These are phyloP conservation scores for Ormosia semicastrata DNA, from an alignment of 306 rosid species.

Conservation along the genomic window DNA sequence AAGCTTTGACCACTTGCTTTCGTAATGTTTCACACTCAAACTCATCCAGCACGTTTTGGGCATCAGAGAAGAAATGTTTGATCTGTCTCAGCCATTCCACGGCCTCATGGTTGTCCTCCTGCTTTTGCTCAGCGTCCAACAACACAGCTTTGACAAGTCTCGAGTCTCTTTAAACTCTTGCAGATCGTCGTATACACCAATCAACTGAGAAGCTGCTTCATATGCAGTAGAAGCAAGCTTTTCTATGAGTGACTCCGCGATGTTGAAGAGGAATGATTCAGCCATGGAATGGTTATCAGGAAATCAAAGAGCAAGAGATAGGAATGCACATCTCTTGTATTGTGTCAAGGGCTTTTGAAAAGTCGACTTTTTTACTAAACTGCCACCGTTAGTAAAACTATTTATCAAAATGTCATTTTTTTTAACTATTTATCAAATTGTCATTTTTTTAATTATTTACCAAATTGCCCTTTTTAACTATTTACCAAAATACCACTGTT, in stretches of 20 bases:
- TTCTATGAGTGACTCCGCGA: not conserved
- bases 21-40: too few species aligned
- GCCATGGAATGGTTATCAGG: not conserved
- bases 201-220: not conserved
- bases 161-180: not conserved
- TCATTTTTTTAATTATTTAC: too few species aligned
- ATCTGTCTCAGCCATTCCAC: not conserved
- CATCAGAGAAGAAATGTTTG: not conserved
- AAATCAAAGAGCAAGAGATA: not conserved
- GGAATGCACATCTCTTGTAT: too few species aligned
- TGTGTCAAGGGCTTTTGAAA: too few species aligned
- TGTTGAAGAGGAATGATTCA: not conserved
- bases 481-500: too few species aligned
- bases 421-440: too few species aligned
- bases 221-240: not conserved
- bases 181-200: not conserved
- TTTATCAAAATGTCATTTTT: too few species aligned
- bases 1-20: not conserved
- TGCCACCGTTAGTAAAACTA: too few species aligned
- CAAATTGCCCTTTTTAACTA: too few species aligned
- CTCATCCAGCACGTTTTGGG: not conserved
- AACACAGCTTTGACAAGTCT: not conserved
- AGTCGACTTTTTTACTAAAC: too few species aligned
- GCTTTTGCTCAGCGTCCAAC: not conserved
- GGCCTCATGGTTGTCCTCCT: not conserved